phyloP scores from a whole-genome alignment of 2,329 filamentous ascomycete species.

The Herpotrichia juniperi region DNA sequence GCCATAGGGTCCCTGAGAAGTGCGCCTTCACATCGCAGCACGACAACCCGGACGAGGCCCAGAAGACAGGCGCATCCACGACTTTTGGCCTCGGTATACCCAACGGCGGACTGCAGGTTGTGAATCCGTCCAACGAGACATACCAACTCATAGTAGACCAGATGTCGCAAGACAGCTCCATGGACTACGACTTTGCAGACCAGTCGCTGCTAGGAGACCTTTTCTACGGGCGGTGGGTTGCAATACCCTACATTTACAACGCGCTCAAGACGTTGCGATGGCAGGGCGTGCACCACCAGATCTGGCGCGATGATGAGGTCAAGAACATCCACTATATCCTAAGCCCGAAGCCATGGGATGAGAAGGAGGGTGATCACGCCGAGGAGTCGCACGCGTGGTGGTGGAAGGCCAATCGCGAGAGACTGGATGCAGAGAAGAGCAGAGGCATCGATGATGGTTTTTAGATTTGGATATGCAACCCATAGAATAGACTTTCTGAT shows the following conservation, averaged over 20 bases:
- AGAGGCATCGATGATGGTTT: conserved; percentile 59
- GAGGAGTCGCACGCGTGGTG: conserved; percentile 64
- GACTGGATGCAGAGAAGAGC: conserved; percentile 55
- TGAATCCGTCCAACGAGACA: conserved; percentile 60
- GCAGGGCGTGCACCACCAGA: conserved; percentile 61
- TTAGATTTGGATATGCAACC: conserved; percentile 27
- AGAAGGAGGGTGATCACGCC: conserved; percentile 50
- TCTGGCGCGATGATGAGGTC: conserved; percentile 65
- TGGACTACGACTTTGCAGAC: conserved; percentile 65
- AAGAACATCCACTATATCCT: conserved; percentile 70
- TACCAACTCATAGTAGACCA: conserved; percentile 60
- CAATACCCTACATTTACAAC: conserved; percentile 66
- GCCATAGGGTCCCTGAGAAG: conserved; percentile 58
- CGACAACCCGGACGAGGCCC: conserved; percentile 55
- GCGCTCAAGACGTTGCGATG: conserved; percentile 65
- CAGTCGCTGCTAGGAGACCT: conserved; percentile 64
- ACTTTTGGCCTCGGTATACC: conserved; percentile 62
- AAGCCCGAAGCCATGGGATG: conserved; percentile 68
- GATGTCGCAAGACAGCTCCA: conserved; percentile 53
- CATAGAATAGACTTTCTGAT: not conserved
- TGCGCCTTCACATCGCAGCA: conserved; percentile 68
- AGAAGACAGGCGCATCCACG: conserved; percentile 57
- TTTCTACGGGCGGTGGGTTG: conserved; percentile 64
- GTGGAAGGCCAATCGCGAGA: conserved; percentile 59
- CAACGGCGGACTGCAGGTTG: conserved; percentile 66